Conservation (phyloP, 2,329 filamentous ascomycete genomes). For the Ceratocystis cubensis region DNA sequence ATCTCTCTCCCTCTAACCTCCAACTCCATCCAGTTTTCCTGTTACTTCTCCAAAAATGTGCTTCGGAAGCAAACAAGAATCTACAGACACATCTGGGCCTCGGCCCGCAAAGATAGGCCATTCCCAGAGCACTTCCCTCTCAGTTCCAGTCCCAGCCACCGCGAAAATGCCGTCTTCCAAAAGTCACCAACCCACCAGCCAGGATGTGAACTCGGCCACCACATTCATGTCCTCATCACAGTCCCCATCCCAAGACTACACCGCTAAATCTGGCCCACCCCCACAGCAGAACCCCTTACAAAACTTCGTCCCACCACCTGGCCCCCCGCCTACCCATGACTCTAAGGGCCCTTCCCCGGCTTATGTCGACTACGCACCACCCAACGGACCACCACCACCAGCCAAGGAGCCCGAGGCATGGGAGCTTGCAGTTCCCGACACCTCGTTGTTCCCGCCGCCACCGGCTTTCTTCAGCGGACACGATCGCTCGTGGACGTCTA, state of each 20-base stretch:
- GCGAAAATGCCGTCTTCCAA: background rate
- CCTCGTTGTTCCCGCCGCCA: conserved; percentile 57
- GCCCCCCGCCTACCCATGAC: conserved; percentile 26
- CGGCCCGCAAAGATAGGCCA: conserved; percentile 25
- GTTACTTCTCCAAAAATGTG: conserved; percentile 31
- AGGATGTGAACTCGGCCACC: background rate
- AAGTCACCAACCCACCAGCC: conserved; percentile 13
- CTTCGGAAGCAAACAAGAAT: conserved; percentile 36
- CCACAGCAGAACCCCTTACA: conserved; percentile 27
- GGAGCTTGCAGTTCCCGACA: conserved; percentile 59
- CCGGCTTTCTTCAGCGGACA: conserved; percentile 53
- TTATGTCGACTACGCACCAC: conserved; percentile 26
- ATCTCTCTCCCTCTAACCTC: background rate
- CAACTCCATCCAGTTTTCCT: background rate
- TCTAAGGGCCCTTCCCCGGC: background rate
- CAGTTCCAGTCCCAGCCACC: background rate
- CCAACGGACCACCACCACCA: conserved; percentile 29
- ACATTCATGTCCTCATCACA: background rate
- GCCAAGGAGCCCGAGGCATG: conserved; percentile 33
- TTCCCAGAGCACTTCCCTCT: conserved; percentile 19
- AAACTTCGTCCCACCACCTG: conserved; percentile 29
- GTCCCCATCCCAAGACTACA: background rate
- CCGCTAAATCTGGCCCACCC: conserved; percentile 28
- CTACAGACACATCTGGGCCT: conserved; percentile 26
- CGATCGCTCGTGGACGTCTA: conserved; percentile 54